A percentile compares a stretch with the other conserved stretches of the same genome.
phyloP scores from a whole-genome alignment of 2,329 filamentous ascomycete genomes.

The Gaeumannomyces sp. region DNA sequence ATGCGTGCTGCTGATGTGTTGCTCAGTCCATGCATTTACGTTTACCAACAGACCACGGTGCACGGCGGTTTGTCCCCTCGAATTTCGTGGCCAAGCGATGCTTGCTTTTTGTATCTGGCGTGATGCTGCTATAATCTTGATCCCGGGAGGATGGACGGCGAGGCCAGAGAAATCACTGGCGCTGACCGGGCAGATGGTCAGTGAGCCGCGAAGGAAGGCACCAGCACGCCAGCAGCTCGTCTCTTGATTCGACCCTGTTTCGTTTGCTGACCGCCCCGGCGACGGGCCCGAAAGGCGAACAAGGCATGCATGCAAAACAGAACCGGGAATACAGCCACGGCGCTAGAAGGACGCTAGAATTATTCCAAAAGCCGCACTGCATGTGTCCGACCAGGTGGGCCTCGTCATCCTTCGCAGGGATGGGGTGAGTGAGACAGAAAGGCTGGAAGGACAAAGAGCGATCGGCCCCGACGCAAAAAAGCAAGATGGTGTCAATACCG shows the following conservation, averaged over 20 bases:
- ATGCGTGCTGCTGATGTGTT: not conserved
- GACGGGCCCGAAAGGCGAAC: not conserved
- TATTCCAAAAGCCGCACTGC: slow-evolving; percentile 1
- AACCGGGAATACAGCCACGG: not conserved
- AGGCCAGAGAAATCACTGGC: not conserved
- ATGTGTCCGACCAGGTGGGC: not conserved
- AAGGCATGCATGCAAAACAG: not conserved
- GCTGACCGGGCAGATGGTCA: not conserved
- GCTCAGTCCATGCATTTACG: not conserved
- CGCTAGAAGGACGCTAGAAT: slow-evolving; percentile 8
- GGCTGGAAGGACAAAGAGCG: not conserved
- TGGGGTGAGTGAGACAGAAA: not conserved
- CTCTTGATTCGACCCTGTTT: not conserved
- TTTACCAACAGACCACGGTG: not conserved
- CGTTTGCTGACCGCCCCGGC: not conserved
- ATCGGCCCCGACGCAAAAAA: not conserved
- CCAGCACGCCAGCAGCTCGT: not conserved
- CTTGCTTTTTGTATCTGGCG: no score
- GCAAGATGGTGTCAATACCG: not conserved
- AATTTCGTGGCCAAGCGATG: no score
- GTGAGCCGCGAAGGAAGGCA: not conserved
- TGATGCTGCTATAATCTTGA: no score
- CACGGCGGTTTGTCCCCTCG: no score
- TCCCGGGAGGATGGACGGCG: no score
- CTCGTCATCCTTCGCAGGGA: not conserved